These are phyloP conservation scores for Mycena haematopus DNA, from an alignment of 768 basidiomycete species.

Conservation along the genomic window DNA sequence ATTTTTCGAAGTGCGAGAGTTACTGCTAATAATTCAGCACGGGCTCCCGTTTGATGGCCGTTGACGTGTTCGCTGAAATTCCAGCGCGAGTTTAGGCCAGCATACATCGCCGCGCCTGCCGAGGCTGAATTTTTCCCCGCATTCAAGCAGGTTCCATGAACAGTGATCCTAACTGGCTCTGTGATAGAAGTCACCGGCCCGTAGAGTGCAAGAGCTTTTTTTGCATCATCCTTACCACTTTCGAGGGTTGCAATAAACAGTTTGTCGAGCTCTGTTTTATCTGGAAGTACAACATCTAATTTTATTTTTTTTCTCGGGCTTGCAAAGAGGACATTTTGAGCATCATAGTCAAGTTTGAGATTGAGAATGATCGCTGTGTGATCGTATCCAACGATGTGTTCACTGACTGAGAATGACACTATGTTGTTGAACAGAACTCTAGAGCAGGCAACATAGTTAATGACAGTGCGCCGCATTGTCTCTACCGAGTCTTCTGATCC, in stretches of 20 bases:
- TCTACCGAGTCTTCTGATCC: background rate
- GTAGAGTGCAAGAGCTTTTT: background rate
- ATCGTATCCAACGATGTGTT: background rate
- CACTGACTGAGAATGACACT: background rate
- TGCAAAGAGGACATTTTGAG: background rate
- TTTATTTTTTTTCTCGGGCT: slow-evolving; percentile 1
- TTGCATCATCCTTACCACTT: background rate
- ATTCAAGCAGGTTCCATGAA: slow-evolving; percentile 10
- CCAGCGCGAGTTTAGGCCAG: background rate
- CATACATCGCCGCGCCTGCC: background rate
- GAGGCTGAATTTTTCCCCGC: background rate
- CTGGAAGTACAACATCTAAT: background rate
- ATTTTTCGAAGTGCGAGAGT: background rate
- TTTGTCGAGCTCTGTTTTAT: slow-evolving; percentile 7
- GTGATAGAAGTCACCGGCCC: background rate
- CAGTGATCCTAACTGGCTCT: background rate
- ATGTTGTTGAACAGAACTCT: background rate
- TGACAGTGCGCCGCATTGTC: background rate
- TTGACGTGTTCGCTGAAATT: background rate
- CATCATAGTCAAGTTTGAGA: background rate
- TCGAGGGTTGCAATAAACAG: slow-evolving; percentile 2
- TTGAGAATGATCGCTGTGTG: background rate
- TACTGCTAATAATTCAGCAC: slow-evolving; percentile 3
- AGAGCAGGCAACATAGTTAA: slow-evolving; percentile 13
- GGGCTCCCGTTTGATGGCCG: background rate